Conservation (phyloP, 768 basidiomycete genomes). For the Boletus rex-veris region DNA sequence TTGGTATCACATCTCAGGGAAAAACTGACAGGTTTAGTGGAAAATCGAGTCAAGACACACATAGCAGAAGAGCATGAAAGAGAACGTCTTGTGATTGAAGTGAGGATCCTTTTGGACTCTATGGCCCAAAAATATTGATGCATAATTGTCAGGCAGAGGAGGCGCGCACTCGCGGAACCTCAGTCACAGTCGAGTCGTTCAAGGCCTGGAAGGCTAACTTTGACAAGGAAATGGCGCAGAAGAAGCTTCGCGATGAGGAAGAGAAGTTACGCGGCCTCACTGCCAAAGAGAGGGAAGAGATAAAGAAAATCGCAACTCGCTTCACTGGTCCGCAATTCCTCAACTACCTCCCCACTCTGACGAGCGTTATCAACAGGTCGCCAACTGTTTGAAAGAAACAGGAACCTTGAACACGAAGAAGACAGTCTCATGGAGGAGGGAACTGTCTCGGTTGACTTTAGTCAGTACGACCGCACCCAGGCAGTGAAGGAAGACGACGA, state of each 20-base stretch:
- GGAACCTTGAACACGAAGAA: conserved; percentile 66
- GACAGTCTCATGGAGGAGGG: conserved; percentile 82
- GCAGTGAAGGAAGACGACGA: conserved; percentile 50
- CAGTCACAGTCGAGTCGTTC: conserved; percentile 82
- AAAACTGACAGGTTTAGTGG: conserved; percentile 61
- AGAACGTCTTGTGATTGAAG: conserved; percentile 75
- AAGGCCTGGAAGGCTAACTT: conserved; percentile 77
- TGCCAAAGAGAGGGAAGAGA: conserved; percentile 84
- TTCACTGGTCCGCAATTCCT: conserved; percentile 54
- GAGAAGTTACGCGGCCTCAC: conserved; percentile 68
- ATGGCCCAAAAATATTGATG: not conserved
- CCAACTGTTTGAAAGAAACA: conserved; percentile 87
- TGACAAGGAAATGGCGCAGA: conserved; percentile 59
- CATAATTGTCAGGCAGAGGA: conserved; percentile 66
- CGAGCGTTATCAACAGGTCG: conserved; percentile 54
- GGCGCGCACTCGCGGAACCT: conserved; percentile 85
- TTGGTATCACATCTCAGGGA: conserved; percentile 84
- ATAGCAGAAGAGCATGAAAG: conserved; percentile 66
- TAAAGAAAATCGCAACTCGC: conserved; percentile 57
- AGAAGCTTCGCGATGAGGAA: conserved; percentile 70
- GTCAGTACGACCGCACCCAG: conserved; percentile 76
- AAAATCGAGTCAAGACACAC: conserved; percentile 51
- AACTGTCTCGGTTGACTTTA: conserved; percentile 81
- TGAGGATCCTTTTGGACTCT: conserved; percentile 28
- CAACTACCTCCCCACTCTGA: not conserved